A percentile compares a stretch with the other conserved stretches of the same genome.
These are phyloP conservation scores for Fagopyrum esculentum DNA, from an alignment of 148 eudicot species.

Conservation along the genomic window DNA sequence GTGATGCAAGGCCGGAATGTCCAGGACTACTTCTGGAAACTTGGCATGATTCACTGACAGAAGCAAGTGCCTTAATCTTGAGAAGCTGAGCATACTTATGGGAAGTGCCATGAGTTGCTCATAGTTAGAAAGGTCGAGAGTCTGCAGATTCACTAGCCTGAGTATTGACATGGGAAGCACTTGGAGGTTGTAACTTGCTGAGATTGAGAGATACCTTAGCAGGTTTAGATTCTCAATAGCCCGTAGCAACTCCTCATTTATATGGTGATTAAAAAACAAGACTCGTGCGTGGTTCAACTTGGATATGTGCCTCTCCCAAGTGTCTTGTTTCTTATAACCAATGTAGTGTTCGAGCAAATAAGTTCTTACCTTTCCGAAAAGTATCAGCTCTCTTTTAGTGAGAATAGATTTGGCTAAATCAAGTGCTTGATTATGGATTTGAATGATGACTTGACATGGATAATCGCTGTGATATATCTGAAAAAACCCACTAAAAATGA, in stretches of 20 bases:
- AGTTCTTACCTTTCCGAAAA: neutral
- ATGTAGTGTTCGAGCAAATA: neutral
- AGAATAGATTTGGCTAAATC: too few relatives aligned
- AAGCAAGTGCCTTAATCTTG: conserved; percentile 14
- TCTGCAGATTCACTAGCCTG: conserved; percentile 21
- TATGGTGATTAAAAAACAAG: conserved; percentile 1
- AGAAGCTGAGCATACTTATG: conserved; percentile 8
- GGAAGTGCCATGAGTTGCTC: conserved; percentile 11
- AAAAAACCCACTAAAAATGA: too few relatives aligned
- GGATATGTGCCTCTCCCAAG: neutral
- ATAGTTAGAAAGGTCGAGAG: neutral
- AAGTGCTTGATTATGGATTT: too few relatives aligned
- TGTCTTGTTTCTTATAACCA: neutral
- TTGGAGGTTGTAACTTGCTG: neutral
- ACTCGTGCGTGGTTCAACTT: conserved; percentile 12
- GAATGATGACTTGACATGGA: too few relatives aligned
- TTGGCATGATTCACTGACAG: neutral
- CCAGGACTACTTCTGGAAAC: neutral
- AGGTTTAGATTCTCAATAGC: conserved; percentile 16
- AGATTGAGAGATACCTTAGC: conserved; percentile 23
- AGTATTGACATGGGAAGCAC: conserved; percentile 13
- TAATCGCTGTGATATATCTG: too few relatives aligned
- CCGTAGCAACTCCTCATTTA: neutral
- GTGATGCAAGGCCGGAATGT: neutral
- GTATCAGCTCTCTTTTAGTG: too few relatives aligned